A percentile compares a stretch with the other conserved stretches of the same genome.
These are phyloP conservation scores for Bolboschoenoplectus hybrid DNA, from an alignment of 202 grass and related monocot species.

Conservation along the genomic window DNA sequence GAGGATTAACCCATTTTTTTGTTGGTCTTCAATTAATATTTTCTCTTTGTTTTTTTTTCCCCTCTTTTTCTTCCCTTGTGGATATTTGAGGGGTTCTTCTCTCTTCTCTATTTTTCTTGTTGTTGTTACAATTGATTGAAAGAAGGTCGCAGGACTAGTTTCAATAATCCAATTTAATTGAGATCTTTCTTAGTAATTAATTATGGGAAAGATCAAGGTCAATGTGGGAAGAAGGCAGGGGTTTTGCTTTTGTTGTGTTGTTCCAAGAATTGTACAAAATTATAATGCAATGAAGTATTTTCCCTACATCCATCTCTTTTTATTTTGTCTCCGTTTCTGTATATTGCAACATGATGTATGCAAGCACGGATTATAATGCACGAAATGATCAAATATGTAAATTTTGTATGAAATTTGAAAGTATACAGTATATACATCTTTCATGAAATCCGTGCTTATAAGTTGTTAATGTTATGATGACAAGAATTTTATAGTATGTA, in stretches of 20 bases:
- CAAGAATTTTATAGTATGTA: not conserved
- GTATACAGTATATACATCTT: not conserved
- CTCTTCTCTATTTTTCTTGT: not conserved
- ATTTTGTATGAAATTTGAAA: not conserved
- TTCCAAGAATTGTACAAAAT: slow-evolving; percentile 37
- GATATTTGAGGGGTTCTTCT: slow-evolving; percentile 53
- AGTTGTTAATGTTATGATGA: not conserved
- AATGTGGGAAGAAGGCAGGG: not conserved
- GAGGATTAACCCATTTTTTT: slow-evolving; percentile 47
- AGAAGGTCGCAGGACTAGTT: not conserved
- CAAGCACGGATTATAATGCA: not conserved
- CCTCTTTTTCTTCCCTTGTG: not conserved
- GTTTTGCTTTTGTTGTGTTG: slow-evolving; percentile 34
- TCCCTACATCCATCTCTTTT: not conserved
- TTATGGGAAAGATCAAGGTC: slow-evolving; percentile 19
- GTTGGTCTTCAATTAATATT: slow-evolving; percentile 35
- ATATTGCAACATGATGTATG: too few species aligned
- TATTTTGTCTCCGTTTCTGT: not conserved
- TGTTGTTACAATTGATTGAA: slow-evolving; percentile 36
- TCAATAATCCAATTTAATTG: slow-evolving; percentile 6
- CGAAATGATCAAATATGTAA: not conserved
- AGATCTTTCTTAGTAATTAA: slow-evolving; percentile 21
- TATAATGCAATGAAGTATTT: slow-evolving; percentile 32
- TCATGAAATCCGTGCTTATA: not conserved
- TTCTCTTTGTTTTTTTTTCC: not conserved